Evolutionary conservation across 116 monocot species (phyloP).

Genomic region (Papilionanthe hybrid): DNA sequence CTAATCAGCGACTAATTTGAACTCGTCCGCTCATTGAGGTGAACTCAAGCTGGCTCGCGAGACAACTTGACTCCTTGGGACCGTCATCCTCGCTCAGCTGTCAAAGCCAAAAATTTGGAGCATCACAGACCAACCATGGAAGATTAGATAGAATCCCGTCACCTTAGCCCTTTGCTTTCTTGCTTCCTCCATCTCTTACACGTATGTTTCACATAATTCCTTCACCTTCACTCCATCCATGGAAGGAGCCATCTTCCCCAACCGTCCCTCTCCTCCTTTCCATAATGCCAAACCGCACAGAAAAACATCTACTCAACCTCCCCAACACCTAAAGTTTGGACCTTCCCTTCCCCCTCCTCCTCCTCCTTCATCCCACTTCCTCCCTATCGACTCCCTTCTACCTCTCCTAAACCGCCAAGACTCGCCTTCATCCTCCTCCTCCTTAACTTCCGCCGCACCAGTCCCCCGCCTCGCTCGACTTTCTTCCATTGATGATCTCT

Average conservation of each 20-base stretch:
- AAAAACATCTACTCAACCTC: slow-evolving; percentile 20
- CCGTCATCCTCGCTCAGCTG: no score
- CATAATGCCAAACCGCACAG: slow-evolving; percentile 21
- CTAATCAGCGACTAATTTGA: no score
- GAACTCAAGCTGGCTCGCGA: no score
- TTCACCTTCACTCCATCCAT: slow-evolving; percentile 24
- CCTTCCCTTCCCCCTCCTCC: slow-evolving; percentile 52
- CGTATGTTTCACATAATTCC: not conserved
- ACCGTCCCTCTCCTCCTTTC: slow-evolving; percentile 43
- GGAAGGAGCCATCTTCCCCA: slow-evolving; percentile 58
- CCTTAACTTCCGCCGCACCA: slow-evolving; percentile 3
- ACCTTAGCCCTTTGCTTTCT: not conserved
- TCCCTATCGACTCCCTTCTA: slow-evolving; percentile 77
- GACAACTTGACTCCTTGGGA: no score
- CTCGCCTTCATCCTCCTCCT: slow-evolving; percentile 7
- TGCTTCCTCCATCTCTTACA: not conserved
- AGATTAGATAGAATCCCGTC: slow-evolving; percentile 4
- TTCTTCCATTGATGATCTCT: not conserved
- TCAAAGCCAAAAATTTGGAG: not conserved
- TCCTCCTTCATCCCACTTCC: slow-evolving; percentile 34
- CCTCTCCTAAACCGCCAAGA: slow-evolving; percentile 31
- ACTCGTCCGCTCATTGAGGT: no score
- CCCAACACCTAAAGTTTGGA: slow-evolving; percentile 40
- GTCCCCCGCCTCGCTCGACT: not conserved
- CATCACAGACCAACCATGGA: slow-evolving; percentile 5